These are phyloP conservation scores for Pseudogymnoascus destructans DNA, from an alignment of 2,329 filamentous ascomycete species.

Conservation along the genomic window DNA sequence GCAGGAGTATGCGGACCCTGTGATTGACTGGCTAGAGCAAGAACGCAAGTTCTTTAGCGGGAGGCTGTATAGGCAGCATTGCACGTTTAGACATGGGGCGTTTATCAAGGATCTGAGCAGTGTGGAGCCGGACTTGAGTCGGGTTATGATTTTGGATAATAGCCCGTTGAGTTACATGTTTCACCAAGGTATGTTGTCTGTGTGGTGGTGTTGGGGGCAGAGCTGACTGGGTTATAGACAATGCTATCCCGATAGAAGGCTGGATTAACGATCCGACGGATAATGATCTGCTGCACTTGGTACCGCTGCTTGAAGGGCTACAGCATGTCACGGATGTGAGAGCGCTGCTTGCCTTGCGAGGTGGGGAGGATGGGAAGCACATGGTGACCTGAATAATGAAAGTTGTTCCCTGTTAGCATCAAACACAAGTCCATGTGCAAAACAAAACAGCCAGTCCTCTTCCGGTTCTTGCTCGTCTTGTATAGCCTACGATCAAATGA, in stretches of 20 bases:
- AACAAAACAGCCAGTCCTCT: neutral
- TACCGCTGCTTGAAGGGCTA: conserved; percentile 83
- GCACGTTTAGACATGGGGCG: conserved; percentile 85
- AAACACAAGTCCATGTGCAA: neutral
- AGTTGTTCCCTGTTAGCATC: conserved; percentile 3
- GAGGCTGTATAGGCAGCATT: conserved; percentile 92
- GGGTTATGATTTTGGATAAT: conserved; percentile 98
- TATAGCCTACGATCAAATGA: neutral
- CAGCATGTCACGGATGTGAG: conserved; percentile 96
- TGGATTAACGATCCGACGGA: conserved; percentile 99
- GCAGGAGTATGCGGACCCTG: conserved; percentile 95
- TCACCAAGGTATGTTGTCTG: conserved; percentile 63
- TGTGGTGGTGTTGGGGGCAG: conserved; percentile 9
- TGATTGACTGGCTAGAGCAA: conserved; percentile 96
- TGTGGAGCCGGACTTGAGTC: conserved; percentile 91
- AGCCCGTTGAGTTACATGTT: conserved; percentile 97
- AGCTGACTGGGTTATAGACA: conserved; percentile 46
- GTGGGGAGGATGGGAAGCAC: conserved; percentile 61
- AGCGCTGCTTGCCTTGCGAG: conserved; percentile 73
- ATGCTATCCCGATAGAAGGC: conserved; percentile 96
- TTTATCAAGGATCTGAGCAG: conserved; percentile 97
- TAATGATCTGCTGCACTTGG: conserved; percentile 82
- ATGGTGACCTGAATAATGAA: conserved; percentile 15
- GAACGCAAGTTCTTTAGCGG: conserved; percentile 94
- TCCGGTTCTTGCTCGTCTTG: neutral